These are phyloP conservation scores for Lactifluus subvellereus DNA, from an alignment of 768 basidiomycete species.

Conservation along the genomic window DNA sequence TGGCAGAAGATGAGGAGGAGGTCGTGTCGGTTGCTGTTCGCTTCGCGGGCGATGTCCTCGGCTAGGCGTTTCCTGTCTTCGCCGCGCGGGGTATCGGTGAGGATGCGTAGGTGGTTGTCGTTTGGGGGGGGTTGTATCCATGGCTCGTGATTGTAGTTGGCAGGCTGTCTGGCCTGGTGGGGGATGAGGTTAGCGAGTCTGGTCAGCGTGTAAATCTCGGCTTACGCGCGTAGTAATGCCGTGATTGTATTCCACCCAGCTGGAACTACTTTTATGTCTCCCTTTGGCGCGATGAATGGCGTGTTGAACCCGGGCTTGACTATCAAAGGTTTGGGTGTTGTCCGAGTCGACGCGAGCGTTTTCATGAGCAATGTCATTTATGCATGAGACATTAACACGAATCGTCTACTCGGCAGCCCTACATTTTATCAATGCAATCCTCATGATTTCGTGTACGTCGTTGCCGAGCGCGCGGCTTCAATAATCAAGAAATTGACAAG, in stretches of 20 bases:
- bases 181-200: no score
- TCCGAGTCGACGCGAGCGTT: slow-evolving; percentile 16
- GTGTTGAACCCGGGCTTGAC: no score
- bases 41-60: no score
- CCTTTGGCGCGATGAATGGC: background rate
- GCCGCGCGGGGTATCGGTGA: no score
- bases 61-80: no score
- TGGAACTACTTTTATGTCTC: slow-evolving; percentile 10
- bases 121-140: no score
- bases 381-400: background rate
- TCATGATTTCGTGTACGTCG: slow-evolving; percentile 5
- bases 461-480: slow-evolving; percentile 1
- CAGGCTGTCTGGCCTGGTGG: no score
- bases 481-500: no score
- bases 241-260: slow-evolving; percentile 13
- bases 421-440: slow-evolving; percentile 8
- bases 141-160: no score
- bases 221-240: slow-evolving; percentile 8
- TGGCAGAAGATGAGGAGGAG: no score
- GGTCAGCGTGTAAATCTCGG: slow-evolving; percentile 10
- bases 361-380: background rate
- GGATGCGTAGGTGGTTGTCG: no score
- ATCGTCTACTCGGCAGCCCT: background rate
- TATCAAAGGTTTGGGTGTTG: slow-evolving; percentile 6
- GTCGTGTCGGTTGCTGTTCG: no score